Base-by-base conservation (phyloP, 2,329 filamentous ascomycete genomes). In the Biscogniauxia mediterranea region DNA sequence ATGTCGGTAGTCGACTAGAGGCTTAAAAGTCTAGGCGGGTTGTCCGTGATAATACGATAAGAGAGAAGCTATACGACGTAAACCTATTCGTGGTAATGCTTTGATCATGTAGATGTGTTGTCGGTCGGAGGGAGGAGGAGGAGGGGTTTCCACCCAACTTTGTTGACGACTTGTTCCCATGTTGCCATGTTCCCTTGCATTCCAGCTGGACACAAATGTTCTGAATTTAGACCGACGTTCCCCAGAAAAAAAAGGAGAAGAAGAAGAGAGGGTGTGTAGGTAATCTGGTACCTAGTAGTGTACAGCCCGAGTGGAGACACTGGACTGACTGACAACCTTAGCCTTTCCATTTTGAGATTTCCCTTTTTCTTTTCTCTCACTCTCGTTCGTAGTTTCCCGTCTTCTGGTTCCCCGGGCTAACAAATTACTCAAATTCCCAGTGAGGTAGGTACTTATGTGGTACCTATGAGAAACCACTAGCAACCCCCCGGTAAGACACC, bases 401-500 rank as follows among this genome's bases (percentile, higher is more conserved):
- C 28, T 32, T 32, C 28, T 32, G 11, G 11, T 9, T 13, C 7
- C 28, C 11, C 11, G 11, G 11, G 28, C 28, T 28, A 32, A 9
- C 11, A 9, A 32, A 32, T 8, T 32, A 32, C 38, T 46, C 38
- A 46, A 46, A 46, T 46, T 2, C 38, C 7, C 15, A 46, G 11
- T 46, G 15, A 46, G 15, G 38, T 46, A 46, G 6, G 15, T 46
- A 46, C 15, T 17, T 46, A n/a, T 46, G 17, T n/a, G 15, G 38
- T 15, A 46, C 38, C 17, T 46, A 46, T 46, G 17, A n/a, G 15
- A n/a, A 4, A 32, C 11, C 7, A 8, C 8, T 15, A n/a, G 15
- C 13, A 46, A 5, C 38, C 17, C 38, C 38, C 38, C 38, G 61
- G 59, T 65, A 64, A 62, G 64, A 60, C 64, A 42, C 26, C 28